A percentile compares a stretch with the other conserved stretches of the same genome.
These are phyloP conservation scores for Entonaema liquescens DNA, from an alignment of 495 filamentous ascomycete species.

Conservation along the genomic window DNA sequence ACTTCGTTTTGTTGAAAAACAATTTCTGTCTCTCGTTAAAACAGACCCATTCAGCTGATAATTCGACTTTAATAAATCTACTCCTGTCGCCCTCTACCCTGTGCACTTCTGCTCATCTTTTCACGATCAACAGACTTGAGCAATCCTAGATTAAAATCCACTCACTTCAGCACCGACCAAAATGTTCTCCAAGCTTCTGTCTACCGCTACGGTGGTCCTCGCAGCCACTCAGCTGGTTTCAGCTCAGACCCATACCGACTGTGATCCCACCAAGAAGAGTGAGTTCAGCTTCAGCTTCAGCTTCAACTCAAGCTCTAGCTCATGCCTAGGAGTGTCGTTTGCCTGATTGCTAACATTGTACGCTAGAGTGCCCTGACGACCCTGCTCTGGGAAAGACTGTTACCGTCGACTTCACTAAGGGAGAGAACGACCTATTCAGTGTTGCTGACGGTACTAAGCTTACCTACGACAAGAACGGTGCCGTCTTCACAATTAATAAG, in stretches of 20 bases:
- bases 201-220: conserved; percentile 51
- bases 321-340: neutral
- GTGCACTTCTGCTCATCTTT: conserved; percentile 1
- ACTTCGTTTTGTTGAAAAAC: conserved; percentile 29
- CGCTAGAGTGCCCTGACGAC: conserved; percentile 70
- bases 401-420: conserved; percentile 84
- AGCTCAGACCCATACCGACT: conserved; percentile 79
- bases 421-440: conserved; percentile 72
- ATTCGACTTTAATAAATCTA: conserved; percentile 29
- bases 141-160: neutral
- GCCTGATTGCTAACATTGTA: conserved; percentile 14
- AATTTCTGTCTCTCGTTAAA: conserved; percentile 41
- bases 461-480: conserved; percentile 72
- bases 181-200: conserved; percentile 56
- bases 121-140: conserved; percentile 10
- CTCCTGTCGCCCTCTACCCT: conserved; percentile 4
- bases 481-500: conserved; percentile 76
- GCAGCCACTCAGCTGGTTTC: conserved; percentile 57
- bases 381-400: conserved; percentile 74
- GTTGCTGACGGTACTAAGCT: conserved; percentile 67
- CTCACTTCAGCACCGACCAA: conserved; percentile 6
- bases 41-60: conserved; percentile 28
- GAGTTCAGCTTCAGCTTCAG: conserved; percentile 47
- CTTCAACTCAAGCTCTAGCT: no score
- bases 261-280: conserved; percentile 77